Evolutionary conservation across 2,329 filamentous ascomycete genomes (phyloP), one percentile per base, ranked within the genome.

Genomic region (Kalmusia sp.): DNA sequence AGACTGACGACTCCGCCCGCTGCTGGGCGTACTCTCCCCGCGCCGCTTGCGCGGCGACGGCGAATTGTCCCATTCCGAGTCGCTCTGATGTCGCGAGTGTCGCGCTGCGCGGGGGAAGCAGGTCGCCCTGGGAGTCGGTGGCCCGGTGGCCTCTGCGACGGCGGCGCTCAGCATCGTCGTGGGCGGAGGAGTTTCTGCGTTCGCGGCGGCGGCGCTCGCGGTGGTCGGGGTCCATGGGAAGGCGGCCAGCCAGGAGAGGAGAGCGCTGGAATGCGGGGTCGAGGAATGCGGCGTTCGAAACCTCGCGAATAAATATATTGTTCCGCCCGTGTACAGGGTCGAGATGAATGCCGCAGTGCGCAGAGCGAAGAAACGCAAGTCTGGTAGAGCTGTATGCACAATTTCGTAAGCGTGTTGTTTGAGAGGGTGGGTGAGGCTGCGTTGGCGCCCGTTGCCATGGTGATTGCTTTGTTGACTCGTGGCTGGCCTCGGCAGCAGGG

Each of bases 51-150:
- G 63, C 28, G 67, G 67, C 19, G 54, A 51, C 0, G 67, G 49
- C 22, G 67, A 65, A 27, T 6, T 12, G 8, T 71, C 68, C 34
- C 66, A 60, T 40, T 71, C 70, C 0, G 69, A 65, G 15, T 73
- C 70, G 59, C 66, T 73, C 17, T 67, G 59, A 12, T 64, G 61
- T 19, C 61, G 55, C 11, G 62, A 55, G 0, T 58, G 54, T 2
- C 64, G 60, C 27, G 52, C 54, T 12, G 63, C 52, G n/a, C 58
- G 55, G 1, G 70, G 71, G 7, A n/a, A 76, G 62, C 6, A 73
- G 48, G 34, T 71, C 69, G 53, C 74, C 74, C 25, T 66, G 63
- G n/a, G 72, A 75, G 49, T 77, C 74, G 9, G 73, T 76, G 3
- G 73, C 72, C 24, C 72, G 67, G 49, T 77, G 74, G 6, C 72